These are phyloP conservation scores for Chlorella sp. DNA, from an alignment of 139 green algal species.

Conservation along the genomic window DNA sequence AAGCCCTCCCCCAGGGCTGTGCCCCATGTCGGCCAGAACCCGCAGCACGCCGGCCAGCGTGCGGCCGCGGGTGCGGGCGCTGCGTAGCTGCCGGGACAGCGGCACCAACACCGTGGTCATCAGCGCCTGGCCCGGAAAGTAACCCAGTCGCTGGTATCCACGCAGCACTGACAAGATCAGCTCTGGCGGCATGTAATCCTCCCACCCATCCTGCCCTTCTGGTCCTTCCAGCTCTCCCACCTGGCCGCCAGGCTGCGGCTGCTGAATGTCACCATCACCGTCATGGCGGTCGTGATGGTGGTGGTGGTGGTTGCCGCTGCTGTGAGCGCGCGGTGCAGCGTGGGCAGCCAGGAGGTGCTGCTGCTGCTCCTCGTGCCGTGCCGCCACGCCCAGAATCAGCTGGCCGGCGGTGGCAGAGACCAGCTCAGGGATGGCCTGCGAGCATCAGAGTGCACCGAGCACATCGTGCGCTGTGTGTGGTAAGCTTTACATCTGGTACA, in stretches of 20 bases:
- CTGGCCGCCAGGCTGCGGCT: no score
- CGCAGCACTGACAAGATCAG: neutral
- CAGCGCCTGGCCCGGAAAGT: neutral
- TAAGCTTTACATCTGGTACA: no score
- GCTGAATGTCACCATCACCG: no score
- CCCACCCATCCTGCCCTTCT: no score
- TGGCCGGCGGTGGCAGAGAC: neutral
- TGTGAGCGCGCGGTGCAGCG: neutral
- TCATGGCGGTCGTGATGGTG: no score
- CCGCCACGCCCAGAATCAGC: neutral
- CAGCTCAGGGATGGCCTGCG: neutral
- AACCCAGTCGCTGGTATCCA: neutral
- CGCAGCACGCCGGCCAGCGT: neutral
- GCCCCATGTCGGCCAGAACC: neutral
- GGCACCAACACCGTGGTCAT: neutral
- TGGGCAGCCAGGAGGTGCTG: no score
- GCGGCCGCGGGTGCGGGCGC: no score
- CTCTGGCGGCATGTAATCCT: no score
- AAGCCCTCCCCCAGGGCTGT: neutral
- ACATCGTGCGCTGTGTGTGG: no score
- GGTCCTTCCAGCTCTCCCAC: no score
- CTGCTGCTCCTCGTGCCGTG: no score
- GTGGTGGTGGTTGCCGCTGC: neutral
- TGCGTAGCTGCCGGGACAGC: neutral
- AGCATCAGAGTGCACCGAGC: no score